Base-by-base conservation (phyloP, 306 rosid genomes). In the Echinosophora koreensis region DNA sequence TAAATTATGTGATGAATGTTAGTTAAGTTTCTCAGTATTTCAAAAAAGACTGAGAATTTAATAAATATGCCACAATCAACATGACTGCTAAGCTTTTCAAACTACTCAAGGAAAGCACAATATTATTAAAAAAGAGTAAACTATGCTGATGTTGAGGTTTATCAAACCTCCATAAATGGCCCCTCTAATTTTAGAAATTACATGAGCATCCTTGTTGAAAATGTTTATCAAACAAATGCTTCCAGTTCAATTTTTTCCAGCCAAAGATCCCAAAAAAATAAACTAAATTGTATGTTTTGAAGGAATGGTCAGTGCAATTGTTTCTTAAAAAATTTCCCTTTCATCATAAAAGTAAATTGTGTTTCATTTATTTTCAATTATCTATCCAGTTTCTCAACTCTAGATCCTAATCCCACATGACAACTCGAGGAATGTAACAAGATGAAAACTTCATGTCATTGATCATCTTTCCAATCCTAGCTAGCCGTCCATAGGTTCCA, bases 1-100 rank as follows among this genome's bases (percentile, higher is more conserved):
- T n/a, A n/a, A n/a, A n/a, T n/a, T n/a, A n/a, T n/a, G n/a, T n/a
- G n/a, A n/a, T n/a, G n/a, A n/a, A n/a, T n/a, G n/a, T n/a, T n/a
- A n/a, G n/a, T n/a, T n/a, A n/a, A n/a, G n/a, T n/a, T n/a, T n/a
- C n/a, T n/a, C n/a, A n/a, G n/a, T n/a, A n/a, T n/a, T n/a, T n/a
- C n/a, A n/a, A n/a, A n/a, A n/a, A n/a, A n/a, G n/a, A n/a, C n/a
- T n/a, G n/a, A n/a, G n/a, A n/a, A n/a, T n/a, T n/a, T n/a, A n/a
- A n/a, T n/a, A n/a, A n/a, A n/a, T n/a, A n/a, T n/a, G n/a, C n/a
- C n/a, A n/a, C n/a, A n/a, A n/a, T n/a, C 9, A 41, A 52, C 30
- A 30, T 14, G 32, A 58, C 18, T 69, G 67, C 70, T 6, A 69
- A 77, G 10, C 76, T 58, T 35, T 68, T 42, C 75, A 58, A 59